A percentile compares a stretch with the other conserved stretches of the same genome.
These are phyloP conservation scores for Neoarthrinium moseri DNA, from an alignment of 2,329 filamentous ascomycete genomes.

Conservation along the genomic window DNA sequence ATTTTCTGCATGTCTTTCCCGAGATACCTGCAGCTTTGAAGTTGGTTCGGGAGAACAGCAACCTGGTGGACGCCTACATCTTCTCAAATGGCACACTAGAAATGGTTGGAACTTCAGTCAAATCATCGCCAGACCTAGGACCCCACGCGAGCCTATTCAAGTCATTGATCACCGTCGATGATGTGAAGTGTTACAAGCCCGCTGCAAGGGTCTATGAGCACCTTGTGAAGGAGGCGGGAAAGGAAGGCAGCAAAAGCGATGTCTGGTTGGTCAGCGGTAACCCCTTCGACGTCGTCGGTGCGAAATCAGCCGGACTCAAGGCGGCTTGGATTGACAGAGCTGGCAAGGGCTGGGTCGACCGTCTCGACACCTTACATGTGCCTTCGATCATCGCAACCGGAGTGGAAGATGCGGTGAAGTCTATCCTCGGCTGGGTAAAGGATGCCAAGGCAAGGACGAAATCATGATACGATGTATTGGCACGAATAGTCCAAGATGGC, in stretches of 20 bases:
- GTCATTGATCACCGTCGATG: slow-evolving; percentile 61
- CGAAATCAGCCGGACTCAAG: slow-evolving; percentile 58
- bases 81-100: slow-evolving; percentile 68
- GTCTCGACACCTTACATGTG: slow-evolving; percentile 44
- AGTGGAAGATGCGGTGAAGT: slow-evolving; percentile 55
- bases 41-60: slow-evolving; percentile 35
- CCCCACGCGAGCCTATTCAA: slow-evolving; percentile 47
- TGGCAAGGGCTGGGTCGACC: slow-evolving; percentile 65
- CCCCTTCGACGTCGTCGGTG: slow-evolving; percentile 71
- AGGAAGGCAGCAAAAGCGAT: slow-evolving; percentile 39
- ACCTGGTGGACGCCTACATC: slow-evolving; percentile 51
- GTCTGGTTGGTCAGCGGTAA: slow-evolving; percentile 73
- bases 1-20: slow-evolving; percentile 61
- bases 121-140: slow-evolving; percentile 53
- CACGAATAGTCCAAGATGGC: no score
- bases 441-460: slow-evolving; percentile 7
- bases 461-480: no score
- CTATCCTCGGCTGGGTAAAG: slow-evolving; percentile 21
- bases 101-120: slow-evolving; percentile 63
- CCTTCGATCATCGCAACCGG: slow-evolving; percentile 55
- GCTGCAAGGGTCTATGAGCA: slow-evolving; percentile 60
- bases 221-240: slow-evolving; percentile 50
- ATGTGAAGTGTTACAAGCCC: slow-evolving; percentile 63
- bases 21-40: slow-evolving; percentile 58
- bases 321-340: slow-evolving; percentile 67